phyloP scores from a whole-genome alignment of 2,329 filamentous ascomycete genomes.

The Fusarium sp. region DNA sequence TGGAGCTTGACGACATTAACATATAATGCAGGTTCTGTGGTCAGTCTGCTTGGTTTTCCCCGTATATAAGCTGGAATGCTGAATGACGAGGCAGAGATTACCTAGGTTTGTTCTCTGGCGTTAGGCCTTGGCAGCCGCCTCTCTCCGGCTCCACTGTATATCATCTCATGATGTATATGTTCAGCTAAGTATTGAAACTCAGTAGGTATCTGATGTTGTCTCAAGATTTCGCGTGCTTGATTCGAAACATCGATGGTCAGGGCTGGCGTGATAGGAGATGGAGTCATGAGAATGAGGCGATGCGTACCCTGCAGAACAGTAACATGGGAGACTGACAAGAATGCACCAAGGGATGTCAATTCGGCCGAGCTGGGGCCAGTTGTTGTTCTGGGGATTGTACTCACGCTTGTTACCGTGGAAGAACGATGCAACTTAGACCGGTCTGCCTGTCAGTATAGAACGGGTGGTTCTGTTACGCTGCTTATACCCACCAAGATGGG shows the following conservation, averaged over 20 bases:
- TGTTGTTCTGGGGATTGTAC: background rate
- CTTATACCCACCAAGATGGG: too few species aligned
- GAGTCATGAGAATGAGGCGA: background rate
- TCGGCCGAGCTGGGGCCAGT: background rate
- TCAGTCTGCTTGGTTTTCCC: too few species aligned
- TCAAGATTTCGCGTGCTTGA: background rate
- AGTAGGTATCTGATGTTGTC: conserved; percentile 1
- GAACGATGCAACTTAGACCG: too few species aligned
- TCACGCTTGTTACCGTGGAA: too few species aligned
- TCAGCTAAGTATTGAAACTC: background rate
- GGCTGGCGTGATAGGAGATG: background rate
- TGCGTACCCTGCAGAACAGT: background rate
- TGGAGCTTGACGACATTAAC: too few species aligned
- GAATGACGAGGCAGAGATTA: background rate
- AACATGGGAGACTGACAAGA: background rate
- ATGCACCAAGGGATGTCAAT: background rate
- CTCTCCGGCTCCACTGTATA: background rate
- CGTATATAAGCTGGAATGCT: background rate
- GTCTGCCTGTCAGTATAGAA: too few species aligned
- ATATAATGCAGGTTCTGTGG: too few species aligned
- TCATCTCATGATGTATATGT: too few species aligned
- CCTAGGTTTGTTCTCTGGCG: too few species aligned
- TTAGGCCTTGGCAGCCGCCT: background rate
- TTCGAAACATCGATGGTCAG: conserved; percentile 17
- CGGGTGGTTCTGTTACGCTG: too few species aligned